Evolutionary conservation across 768 basidiomycete species (phyloP).

Genomic region (Agaricus sinodeliciosus): DNA sequence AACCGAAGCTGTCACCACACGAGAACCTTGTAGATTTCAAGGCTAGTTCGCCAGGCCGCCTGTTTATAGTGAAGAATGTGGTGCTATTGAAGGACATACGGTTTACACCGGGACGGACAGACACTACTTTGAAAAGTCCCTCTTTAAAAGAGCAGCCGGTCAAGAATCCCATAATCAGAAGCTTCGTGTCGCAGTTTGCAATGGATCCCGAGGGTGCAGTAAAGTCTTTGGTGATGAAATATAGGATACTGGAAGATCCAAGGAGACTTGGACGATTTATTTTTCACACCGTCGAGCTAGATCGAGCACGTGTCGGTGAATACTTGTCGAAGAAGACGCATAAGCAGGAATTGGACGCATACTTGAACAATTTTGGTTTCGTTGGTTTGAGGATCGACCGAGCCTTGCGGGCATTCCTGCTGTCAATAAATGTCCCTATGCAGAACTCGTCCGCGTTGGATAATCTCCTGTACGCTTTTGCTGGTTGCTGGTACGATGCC

Average conservation of each 20-base stretch:
- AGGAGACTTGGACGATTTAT: constrained; percentile 66
- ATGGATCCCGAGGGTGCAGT: constrained; percentile 80
- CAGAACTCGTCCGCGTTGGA: constrained; percentile 46
- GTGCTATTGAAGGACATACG: constrained; percentile 68
- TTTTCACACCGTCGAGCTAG: constrained; percentile 80
- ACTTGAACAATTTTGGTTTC: constrained; percentile 85
- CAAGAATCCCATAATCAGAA: constrained; percentile 31
- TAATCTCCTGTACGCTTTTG: constrained; percentile 76
- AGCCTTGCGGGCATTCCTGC: constrained; percentile 83
- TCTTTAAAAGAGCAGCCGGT: constrained; percentile 43
- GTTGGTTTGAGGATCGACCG: constrained; percentile 78
- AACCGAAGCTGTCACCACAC: constrained; percentile 71
- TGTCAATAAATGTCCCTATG: constrained; percentile 52
- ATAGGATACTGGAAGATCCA: constrained; percentile 58
- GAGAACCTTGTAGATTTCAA: constrained; percentile 54
- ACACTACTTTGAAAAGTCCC: constrained; percentile 40
- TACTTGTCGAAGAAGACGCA: constrained; percentile 74
- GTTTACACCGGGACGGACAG: constrained; percentile 64
- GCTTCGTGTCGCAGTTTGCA: constrained; percentile 76
- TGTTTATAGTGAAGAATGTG: constrained; percentile 86
- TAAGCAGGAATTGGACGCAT: constrained; percentile 72
- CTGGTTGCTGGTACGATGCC: constrained; percentile 85
- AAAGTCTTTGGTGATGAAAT: constrained; percentile 56
- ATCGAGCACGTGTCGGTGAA: constrained; percentile 76
- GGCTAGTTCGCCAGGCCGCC: constrained; percentile 60